Conservation (phyloP, 164 flowering plant genomes). For the Akebia trifoliata region DNA sequence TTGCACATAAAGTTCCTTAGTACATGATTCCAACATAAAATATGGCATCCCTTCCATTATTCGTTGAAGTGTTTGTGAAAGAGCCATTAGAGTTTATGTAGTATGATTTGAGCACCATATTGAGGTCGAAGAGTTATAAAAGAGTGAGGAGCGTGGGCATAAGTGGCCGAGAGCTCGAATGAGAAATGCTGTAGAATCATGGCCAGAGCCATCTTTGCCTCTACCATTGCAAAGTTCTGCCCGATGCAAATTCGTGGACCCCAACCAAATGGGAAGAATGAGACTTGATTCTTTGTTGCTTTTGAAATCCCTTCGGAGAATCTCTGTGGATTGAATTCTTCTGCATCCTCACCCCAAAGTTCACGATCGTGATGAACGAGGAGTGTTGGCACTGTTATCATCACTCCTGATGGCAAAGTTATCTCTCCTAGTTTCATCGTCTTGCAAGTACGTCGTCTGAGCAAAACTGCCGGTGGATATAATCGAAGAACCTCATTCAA, state of each 20-base stretch:
- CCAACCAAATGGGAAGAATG: constrained; percentile 21
- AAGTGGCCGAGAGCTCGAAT: constrained; percentile 14
- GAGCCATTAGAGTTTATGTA: constrained; percentile 3
- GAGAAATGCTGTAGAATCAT: constrained; percentile 19
- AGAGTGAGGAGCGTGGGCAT: constrained; percentile 12
- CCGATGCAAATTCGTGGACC: constrained; percentile 18
- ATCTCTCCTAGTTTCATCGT: constrained; percentile 10
- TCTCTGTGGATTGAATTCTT: constrained; percentile 21
- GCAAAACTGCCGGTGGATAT: constrained; percentile 1
- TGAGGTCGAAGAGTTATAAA: constrained; percentile 13
- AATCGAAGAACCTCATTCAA: constrained; percentile 16
- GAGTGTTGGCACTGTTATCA: constrained; percentile 2
- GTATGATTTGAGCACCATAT: constrained; percentile 15
- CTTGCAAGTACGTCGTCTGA: constrained; percentile 3
- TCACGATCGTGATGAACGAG: constrained; percentile 15
- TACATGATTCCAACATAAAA: no score
- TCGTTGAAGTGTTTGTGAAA: no score
- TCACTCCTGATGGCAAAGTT: constrained; percentile 9
- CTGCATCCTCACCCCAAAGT: constrained; percentile 19
- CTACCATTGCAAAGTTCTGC: constrained; percentile 14
- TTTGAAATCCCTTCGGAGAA: constrained; percentile 13
- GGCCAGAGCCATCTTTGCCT: constrained; percentile 16
- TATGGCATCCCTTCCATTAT: no score
- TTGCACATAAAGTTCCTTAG: no score
- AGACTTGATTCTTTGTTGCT: constrained; percentile 12